Conservation (phyloP, 192 early-diverging fungal genomes). For the Chytriomyces confervae region DNA sequence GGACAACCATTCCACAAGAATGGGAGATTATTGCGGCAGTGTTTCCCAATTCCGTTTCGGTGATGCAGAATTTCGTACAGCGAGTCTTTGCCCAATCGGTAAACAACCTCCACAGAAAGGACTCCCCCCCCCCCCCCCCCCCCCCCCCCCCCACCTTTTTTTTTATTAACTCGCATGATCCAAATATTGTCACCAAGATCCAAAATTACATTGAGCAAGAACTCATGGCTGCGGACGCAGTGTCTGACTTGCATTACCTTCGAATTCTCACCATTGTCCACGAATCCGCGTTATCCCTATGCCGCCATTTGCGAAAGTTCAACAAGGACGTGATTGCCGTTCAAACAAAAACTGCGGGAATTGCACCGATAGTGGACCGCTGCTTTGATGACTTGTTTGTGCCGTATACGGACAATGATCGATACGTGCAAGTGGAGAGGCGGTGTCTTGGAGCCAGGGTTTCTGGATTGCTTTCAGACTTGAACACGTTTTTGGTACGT, state of each 20-base stretch:
- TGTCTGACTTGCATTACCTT: conserved; percentile 81
- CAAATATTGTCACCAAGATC: conserved; percentile 57
- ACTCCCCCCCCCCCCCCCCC: too few relatives aligned
- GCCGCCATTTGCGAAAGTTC: conserved; percentile 79
- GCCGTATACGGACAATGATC: conserved; percentile 87
- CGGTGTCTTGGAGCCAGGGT: conserved; percentile 73
- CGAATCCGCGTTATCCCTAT: conserved; percentile 72
- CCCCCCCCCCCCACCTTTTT: too few relatives aligned
- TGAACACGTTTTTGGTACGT: conserved; percentile 44
- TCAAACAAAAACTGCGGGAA: conserved; percentile 53
- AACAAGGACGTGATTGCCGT: conserved; percentile 64
- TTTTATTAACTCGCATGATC: background rate
- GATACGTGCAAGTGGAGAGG: conserved; percentile 83
- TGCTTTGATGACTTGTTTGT: conserved; percentile 96
- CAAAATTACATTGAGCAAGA: conserved; percentile 87
- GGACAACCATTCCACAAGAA: conserved; percentile 81
- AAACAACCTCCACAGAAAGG: conserved; percentile 27
- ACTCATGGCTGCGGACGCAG: conserved; percentile 70
- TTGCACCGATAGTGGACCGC: conserved; percentile 80
- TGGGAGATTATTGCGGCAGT: conserved; percentile 92
- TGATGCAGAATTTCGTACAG: conserved; percentile 93
- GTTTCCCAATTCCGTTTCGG: conserved; percentile 87
- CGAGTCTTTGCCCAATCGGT: conserved; percentile 96
- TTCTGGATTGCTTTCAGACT: conserved; percentile 35
- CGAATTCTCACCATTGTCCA: conserved; percentile 77